phyloP scores from a whole-genome alignment of 2,329 filamentous ascomycete species.

The Colletotrichum kahawae region DNA sequence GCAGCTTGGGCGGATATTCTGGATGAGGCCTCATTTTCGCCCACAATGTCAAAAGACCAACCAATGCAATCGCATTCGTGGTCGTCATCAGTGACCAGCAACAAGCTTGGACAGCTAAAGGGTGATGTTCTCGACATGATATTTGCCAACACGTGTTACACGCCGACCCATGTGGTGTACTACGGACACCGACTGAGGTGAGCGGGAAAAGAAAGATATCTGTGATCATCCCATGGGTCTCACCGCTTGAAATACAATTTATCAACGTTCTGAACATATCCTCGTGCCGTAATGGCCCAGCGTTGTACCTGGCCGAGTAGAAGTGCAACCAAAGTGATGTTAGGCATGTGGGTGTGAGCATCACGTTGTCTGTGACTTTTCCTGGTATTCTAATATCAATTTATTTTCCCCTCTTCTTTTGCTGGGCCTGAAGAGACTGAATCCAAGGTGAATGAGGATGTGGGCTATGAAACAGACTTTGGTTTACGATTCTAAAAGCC shows the following conservation, averaged over 20 bases:
- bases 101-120: background rate
- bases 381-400: background rate
- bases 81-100: background rate
- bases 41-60: background rate
- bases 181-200: background rate
- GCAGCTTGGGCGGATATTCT: background rate
- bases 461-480: too few species aligned
- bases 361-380: background rate
- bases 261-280: too few species aligned
- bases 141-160: background rate
- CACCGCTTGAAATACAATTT: too few species aligned
- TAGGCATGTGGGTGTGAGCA: background rate
- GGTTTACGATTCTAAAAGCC: too few species aligned
- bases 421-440: background rate
- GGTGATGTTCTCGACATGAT: background rate
- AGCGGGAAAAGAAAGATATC: background rate
- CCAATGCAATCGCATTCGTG: background rate
- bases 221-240: too few species aligned
- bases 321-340: background rate
- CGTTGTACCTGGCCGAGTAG: too few species aligned
- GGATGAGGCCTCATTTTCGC: background rate
- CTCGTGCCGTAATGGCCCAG: too few species aligned
- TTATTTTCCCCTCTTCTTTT: background rate
- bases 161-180: background rate
- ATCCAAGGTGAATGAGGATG: background rate